Base-by-base conservation (phyloP, 352 stramenopile genomes). In the Phytophthora constricta region DNA sequence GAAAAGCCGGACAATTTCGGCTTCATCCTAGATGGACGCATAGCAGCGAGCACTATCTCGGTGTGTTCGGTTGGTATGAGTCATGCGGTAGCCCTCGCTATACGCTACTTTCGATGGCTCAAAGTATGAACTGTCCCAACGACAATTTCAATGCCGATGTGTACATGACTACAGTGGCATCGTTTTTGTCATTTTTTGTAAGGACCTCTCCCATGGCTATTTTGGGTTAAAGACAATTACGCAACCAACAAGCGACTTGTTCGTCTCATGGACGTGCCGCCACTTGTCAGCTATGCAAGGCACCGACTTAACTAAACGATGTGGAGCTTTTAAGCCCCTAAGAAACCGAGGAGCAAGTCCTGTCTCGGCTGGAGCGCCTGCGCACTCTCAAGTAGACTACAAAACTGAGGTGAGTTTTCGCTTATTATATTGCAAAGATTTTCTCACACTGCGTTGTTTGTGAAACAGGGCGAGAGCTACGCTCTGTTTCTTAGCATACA, bases 181-280 rank as follows among this genome's bases (percentile, higher is more conserved):
- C n/a, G n/a, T n/a, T n/a, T n/a, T n/a, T n/a, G n/a, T n/a, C n/a
- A n/a, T n/a, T n/a, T n/a, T n/a, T n/a, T n/a, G n/a, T n/a, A n/a
- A n/a, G n/a, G n/a, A n/a, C n/a, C n/a, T n/a, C n/a, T n/a, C n/a
- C n/a, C n/a, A n/a, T n/a, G n/a, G n/a, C n/a, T 45, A 4, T 68
- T 62, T 58, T n/a, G 57, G 16, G 51, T 68, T 39, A 42, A 50
- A 0, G 61, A 58, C 17, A 68, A 68, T 25, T 68, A 43, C 26
- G 43, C 34, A 5, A 33, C 55, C 1, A 67, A 60, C 28, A 60
- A 56, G 50, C 26, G 49, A 20, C 22, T 67, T 1, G 59, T 42
- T 0, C 51, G 43, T 7, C 28, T 59, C 0, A 66, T 66, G 20
- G 48, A 31, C 7, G 58, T 58, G 7, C 37, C 47, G 27, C n/a